Percentiles rank a stretch among this genome's conserved stretches.
These are phyloP conservation scores for Candida loeiensis DNA, from an alignment of 805 yeast species.

Conservation along the genomic window DNA sequence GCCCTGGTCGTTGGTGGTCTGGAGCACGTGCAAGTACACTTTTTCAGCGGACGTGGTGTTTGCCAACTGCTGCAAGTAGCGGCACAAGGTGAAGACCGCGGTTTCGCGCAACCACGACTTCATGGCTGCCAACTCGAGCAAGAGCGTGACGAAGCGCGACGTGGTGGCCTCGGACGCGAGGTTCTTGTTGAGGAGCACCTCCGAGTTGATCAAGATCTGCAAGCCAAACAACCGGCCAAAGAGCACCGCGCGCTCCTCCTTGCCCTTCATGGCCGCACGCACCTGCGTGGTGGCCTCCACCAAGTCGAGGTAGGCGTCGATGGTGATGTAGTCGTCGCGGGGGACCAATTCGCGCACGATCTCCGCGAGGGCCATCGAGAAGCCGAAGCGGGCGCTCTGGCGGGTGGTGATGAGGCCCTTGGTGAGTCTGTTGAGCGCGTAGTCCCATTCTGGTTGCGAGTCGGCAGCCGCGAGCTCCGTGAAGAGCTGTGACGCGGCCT, in stretches of 20 bases:
- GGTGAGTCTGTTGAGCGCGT: conserved; percentile 73
- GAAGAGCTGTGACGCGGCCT: conserved; percentile 65
- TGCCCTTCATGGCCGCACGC: conserved; percentile 57
- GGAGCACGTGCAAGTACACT: conserved; percentile 32
- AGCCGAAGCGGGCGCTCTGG: conserved; percentile 83
- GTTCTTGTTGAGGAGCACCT: conserved; percentile 20
- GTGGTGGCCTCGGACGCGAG: conserved; percentile 25
- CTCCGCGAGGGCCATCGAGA: conserved; percentile 83
- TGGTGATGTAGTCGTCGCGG: conserved; percentile 28
- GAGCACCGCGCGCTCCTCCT: conserved; percentile 71
- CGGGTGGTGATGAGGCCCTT: conserved; percentile 80
- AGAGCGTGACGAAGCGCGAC: conserved; percentile 38
- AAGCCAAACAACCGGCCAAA: conserved; percentile 86
- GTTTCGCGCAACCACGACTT: conserved; percentile 90
- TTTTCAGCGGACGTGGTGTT: conserved; percentile 7
- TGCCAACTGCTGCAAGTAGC: conserved; percentile 30
- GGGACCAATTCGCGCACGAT: conserved; percentile 37
- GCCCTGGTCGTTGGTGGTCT: conserved; percentile 46
- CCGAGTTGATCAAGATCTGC: conserved; percentile 61
- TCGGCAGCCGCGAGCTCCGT: conserved; percentile 50
- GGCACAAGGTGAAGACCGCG: conserved; percentile 65
- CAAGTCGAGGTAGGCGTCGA: conserved; percentile 34
- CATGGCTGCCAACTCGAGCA: conserved; percentile 54
- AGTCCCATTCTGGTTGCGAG: conserved; percentile 64
- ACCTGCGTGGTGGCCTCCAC: conserved; percentile 34